A percentile compares a stretch with the other conserved stretches of the same genome.
Conservation (phyloP, 441 rosid species). For the Mallotus japonicus region DNA sequence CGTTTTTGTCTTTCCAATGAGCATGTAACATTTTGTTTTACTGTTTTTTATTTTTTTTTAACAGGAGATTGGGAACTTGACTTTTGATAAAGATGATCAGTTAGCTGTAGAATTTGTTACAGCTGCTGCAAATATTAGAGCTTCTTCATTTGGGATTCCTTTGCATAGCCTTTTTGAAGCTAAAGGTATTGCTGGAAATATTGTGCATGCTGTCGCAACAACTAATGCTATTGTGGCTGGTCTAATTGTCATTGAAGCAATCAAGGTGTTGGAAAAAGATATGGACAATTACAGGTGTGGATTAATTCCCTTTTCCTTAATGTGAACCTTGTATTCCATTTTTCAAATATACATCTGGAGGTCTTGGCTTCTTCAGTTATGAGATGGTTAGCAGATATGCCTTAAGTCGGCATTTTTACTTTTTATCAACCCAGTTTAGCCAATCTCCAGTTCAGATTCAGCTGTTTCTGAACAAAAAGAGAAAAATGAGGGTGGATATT, state of each 20-base stretch:
- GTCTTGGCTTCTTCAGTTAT: background rate
- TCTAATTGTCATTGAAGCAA: slow-evolving; percentile 92
- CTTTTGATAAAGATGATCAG: slow-evolving; percentile 97
- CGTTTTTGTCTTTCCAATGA: slow-evolving; percentile 2
- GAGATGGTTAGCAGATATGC: slow-evolving; percentile 14
- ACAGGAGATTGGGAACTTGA: slow-evolving; percentile 87
- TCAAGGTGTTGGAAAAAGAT: slow-evolving; percentile 82
- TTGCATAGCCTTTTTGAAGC: slow-evolving; percentile 97
- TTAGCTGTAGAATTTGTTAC: slow-evolving; percentile 96
- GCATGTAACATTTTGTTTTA: slow-evolving; percentile 5
- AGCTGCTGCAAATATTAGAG: slow-evolving; percentile 97
- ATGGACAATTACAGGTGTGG: slow-evolving; percentile 64
- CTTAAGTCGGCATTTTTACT: background rate
- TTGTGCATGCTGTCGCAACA: slow-evolving; percentile 97
- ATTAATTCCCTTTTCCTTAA: slow-evolving; percentile 20
- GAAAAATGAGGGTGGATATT: slow-evolving; percentile 1
- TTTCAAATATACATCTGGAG: slow-evolving; percentile 1
- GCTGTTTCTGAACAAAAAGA: background rate
- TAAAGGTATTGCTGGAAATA: slow-evolving; percentile 97
- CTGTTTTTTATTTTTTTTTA: slow-evolving; percentile 11
- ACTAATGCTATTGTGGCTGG: slow-evolving; percentile 95
- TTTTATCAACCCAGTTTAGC: slow-evolving; percentile 7
- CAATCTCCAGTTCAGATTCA: background rate
- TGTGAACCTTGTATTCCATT: slow-evolving; percentile 7
- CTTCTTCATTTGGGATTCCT: slow-evolving; percentile 87